Conservation (phyloP, 2,329 filamentous ascomycete genomes). For the Ophiocordyceps robertsii region DNA sequence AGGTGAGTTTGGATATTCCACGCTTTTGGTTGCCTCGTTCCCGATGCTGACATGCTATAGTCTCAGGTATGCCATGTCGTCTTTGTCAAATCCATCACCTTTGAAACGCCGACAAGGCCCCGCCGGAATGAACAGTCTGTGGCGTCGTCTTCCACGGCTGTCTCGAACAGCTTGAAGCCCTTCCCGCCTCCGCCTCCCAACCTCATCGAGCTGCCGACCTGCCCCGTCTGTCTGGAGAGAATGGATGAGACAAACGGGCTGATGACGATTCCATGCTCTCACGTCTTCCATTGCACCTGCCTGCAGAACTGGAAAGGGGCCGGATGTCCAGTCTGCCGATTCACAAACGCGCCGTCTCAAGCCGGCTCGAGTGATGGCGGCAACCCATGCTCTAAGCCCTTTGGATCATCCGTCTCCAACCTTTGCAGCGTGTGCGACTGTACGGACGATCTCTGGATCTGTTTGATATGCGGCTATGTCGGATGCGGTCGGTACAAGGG, state of each 20-base stretch:
- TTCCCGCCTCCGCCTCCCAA: slow-evolving; percentile 62
- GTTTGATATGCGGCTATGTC: slow-evolving; percentile 81
- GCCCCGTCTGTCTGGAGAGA: slow-evolving; percentile 87
- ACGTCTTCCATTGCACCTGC: slow-evolving; percentile 95
- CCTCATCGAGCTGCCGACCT: slow-evolving; percentile 84
- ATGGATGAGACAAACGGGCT: slow-evolving; percentile 97
- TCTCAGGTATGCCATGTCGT: slow-evolving; percentile 91
- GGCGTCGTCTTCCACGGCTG: slow-evolving; percentile 27
- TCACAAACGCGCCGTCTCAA: slow-evolving; percentile 44
- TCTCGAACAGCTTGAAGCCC: slow-evolving; percentile 37
- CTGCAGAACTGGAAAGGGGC: slow-evolving; percentile 91
- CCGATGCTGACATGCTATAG: slow-evolving; percentile 14
- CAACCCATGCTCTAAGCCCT: slow-evolving; percentile 39
- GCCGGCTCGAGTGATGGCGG: slow-evolving; percentile 25
- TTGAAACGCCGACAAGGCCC: slow-evolving; percentile 47
- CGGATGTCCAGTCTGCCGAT: slow-evolving; percentile 88
- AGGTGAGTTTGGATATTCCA: slow-evolving; percentile 37
- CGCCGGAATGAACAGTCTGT: slow-evolving; percentile 46
- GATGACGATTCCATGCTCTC: slow-evolving; percentile 91
- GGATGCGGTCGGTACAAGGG: slow-evolving; percentile 92
- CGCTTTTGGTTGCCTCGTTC: background rate
- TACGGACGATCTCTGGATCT: slow-evolving; percentile 81
- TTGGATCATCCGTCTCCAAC: slow-evolving; percentile 47
- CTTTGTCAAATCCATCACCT: slow-evolving; percentile 84
- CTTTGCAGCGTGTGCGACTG: slow-evolving; percentile 74